phyloP scores from a whole-genome alignment of 495 filamentous ascomycete species.

The Podospora didyma region DNA sequence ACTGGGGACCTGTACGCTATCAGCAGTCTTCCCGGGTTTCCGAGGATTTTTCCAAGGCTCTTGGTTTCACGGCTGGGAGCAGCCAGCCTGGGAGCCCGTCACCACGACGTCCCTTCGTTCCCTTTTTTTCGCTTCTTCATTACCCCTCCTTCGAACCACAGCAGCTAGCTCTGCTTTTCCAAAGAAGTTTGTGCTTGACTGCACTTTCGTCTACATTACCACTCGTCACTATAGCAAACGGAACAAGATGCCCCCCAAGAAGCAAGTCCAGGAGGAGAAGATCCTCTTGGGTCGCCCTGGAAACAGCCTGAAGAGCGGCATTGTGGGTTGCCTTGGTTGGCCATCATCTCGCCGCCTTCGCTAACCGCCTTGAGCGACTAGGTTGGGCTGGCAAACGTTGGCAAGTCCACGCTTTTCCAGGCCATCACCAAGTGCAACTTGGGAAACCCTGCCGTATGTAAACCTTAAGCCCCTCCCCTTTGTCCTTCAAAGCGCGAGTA shows the following conservation, averaged over 20 bases:
- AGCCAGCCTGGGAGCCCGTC: constrained; percentile 25
- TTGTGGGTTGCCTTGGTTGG: constrained; percentile 63
- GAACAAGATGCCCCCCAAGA: constrained; percentile 74
- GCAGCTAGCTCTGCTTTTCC: constrained; percentile 62
- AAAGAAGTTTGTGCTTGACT: constrained; percentile 38
- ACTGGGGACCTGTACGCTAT: constrained; percentile 3
- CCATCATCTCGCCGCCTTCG: constrained; percentile 15
- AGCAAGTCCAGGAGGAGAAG: constrained; percentile 69
- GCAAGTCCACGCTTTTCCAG: constrained; percentile 99
- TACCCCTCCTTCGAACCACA: constrained; percentile 45
- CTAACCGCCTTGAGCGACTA: constrained; percentile 39
- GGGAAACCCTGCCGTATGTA: constrained; percentile 88
- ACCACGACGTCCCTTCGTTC: constrained; percentile 45
- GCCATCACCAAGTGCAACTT: constrained; percentile 97
- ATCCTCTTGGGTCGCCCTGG: constrained; percentile 88
- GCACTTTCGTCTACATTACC: constrained; percentile 40
- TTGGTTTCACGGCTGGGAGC: background rate
- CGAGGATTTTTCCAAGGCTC: background rate
- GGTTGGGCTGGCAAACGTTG: constrained; percentile 98
- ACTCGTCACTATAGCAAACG: constrained; percentile 48
- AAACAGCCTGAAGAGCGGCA: constrained; percentile 98
- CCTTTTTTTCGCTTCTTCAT: constrained; percentile 51
- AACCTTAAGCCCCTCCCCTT: constrained; percentile 11
- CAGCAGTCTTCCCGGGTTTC: background rate
- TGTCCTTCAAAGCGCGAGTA: constrained; percentile 16